phyloP scores from a whole-genome alignment of 2,329 filamentous ascomycete species.

The Scedosporium boydii region DNA sequence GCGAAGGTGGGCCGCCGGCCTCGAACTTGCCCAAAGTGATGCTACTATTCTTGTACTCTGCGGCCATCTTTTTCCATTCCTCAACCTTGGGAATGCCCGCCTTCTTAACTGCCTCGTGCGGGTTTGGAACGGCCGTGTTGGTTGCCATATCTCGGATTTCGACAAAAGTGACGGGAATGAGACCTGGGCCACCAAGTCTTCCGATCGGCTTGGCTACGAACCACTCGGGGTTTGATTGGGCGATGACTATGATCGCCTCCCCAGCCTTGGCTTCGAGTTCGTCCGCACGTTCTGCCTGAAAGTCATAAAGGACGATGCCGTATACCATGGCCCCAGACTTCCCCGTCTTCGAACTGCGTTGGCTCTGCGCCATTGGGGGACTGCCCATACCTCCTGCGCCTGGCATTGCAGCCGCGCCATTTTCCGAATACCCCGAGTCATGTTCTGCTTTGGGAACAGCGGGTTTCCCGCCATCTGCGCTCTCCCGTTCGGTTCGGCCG shows the following conservation, averaged over 20 bases:
- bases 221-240: slow-evolving; percentile 97
- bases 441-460: slow-evolving; percentile 50
- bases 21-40: slow-evolving; percentile 92
- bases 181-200: slow-evolving; percentile 82
- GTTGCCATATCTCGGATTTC: slow-evolving; percentile 92
- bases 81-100: slow-evolving; percentile 92
- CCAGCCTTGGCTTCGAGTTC: slow-evolving; percentile 91
- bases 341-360: slow-evolving; percentile 39
- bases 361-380: slow-evolving; percentile 14
- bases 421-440: slow-evolving; percentile 82
- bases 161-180: slow-evolving; percentile 95
- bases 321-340: slow-evolving; percentile 80
- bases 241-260: slow-evolving; percentile 96
- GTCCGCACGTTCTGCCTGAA: slow-evolving; percentile 88
- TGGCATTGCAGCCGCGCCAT: slow-evolving; percentile 12
- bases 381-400: slow-evolving; percentile 7
- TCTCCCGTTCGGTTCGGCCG: slow-evolving; percentile 86
- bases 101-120: slow-evolving; percentile 73
- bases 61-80: slow-evolving; percentile 99
- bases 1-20: slow-evolving; percentile 31
- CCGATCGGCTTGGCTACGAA: slow-evolving; percentile 99
- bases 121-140: slow-evolving; percentile 70
- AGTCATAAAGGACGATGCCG: slow-evolving; percentile 94
- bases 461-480: slow-evolving; percentile 50
- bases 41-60: slow-evolving; percentile 98